Base-by-base conservation (phyloP, 1,139 yeast genomes). In the Saccharomyces hybrid region DNA sequence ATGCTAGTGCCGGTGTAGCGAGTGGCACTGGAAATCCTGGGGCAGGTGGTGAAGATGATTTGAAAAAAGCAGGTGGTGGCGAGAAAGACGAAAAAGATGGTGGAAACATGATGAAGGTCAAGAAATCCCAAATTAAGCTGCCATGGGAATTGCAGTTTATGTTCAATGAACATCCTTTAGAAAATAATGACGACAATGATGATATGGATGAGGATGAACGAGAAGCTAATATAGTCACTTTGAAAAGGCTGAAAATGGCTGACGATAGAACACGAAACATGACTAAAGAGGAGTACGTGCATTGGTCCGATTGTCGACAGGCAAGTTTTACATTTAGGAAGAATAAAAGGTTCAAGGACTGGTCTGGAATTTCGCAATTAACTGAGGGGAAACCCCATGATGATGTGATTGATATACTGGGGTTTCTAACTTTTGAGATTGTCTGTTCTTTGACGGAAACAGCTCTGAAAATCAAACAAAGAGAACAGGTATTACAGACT, bases 251-350 rank as follows among this genome's bases (percentile, higher is more conserved):
- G 61, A 90, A 90, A 66, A 84, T 82, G 74, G 98, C 98, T 3
- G 99, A 93, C 70, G 97, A 93, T 56, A 77, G 99, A 60, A 93
- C 99, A 0, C 81, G 78, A 61, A 81, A 86, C 61, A 95, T 93
- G 99, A 93, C 99, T 0, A 84, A 85, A 64, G 97, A 93, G 65
- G 99, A 93, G 68, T 93, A 93, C 64, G 99, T 91, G 16, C 99
- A 95, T 69, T 93, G 98, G 97, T 87, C 96, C 13, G 99, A 93
- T 68, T 93, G 99, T 72, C 81, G 99, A 60, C 99, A 93, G 69
- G 99, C 99, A 1, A 85, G 95, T 55, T 95, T 93, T 68, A 95
- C 99, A 0, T 93, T 90, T 65, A 78, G 98, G 63, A 93, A 95
- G 69, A 88, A 88, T 16, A 89, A 91, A 68, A 76, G 97, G 65